These are phyloP conservation scores for Pseudogymnoascus sp. DNA, from an alignment of 2,329 filamentous ascomycete species.

Conservation along the genomic window DNA sequence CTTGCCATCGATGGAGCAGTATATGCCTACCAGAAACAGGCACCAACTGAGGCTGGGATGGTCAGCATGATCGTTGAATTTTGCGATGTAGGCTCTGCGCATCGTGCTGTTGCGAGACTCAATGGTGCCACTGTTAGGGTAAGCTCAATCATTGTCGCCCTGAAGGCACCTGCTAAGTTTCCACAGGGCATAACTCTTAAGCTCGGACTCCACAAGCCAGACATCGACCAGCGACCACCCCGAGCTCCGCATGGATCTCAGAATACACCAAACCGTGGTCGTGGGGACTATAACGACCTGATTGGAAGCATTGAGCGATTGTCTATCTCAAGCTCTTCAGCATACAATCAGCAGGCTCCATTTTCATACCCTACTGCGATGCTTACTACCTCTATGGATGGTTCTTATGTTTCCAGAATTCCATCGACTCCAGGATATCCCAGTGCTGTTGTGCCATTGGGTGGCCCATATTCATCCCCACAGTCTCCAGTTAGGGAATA, in stretches of 20 bases:
- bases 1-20: conserved; percentile 43
- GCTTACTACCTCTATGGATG: conserved; percentile 13
- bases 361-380: conserved; percentile 6
- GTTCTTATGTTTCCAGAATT: conserved; percentile 10
- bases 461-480: conserved; percentile 10
- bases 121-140: conserved; percentile 28
- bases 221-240: neutral
- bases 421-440: neutral
- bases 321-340: neutral
- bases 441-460: neutral
- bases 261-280: conserved; percentile 8
- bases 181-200: conserved; percentile 5
- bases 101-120: conserved; percentile 33
- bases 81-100: conserved; percentile 39
- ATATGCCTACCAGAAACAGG: conserved; percentile 41
- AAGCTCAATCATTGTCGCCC: neutral
- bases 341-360: neutral
- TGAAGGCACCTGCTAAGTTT: neutral
- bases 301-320: conserved; percentile 9
- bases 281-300: neutral
- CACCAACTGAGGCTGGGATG: conserved; percentile 34
- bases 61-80: conserved; percentile 46
- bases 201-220: conserved; percentile 9
- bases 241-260: neutral
- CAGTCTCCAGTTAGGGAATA: neutral